Evolutionary conservation across 1,139 yeast genomes (phyloP).

Genomic region (Eremothecium cymbalariae): DNA sequence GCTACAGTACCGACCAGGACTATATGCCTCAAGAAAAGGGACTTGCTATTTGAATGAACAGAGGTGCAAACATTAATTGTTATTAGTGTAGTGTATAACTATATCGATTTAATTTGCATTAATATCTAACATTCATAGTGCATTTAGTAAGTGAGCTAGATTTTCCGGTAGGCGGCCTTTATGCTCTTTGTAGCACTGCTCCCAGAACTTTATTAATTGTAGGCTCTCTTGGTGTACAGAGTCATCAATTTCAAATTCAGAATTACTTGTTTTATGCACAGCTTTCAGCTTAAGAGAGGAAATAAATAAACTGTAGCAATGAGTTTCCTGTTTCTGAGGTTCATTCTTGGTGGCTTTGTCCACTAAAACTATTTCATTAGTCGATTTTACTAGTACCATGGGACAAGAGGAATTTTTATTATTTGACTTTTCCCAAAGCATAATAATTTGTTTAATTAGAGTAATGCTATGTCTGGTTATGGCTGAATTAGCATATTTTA

Average conservation of each 20-base stretch:
- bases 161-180: slow-evolving; percentile 6
- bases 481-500: neutral
- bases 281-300: slow-evolving; percentile 12
- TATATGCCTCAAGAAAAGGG: slow-evolving; percentile 3
- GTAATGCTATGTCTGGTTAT: neutral
- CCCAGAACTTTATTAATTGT: slow-evolving; percentile 16
- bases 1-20: slow-evolving; percentile 1
- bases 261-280: slow-evolving; percentile 6
- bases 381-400: slow-evolving; percentile 11
- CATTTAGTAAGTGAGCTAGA: slow-evolving; percentile 5
- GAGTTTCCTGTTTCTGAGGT: slow-evolving; percentile 9
- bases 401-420: slow-evolving; percentile 11
- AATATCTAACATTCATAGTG: slow-evolving; percentile 1
- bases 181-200: slow-evolving; percentile 14
- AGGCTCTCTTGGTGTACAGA: neutral
- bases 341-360: slow-evolving; percentile 13
- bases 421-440: slow-evolving; percentile 10
- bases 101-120: too few species aligned
- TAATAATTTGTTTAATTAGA: slow-evolving; percentile 7
- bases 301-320: slow-evolving; percentile 8
- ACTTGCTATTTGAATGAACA: slow-evolving; percentile 2
- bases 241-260: neutral
- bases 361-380: slow-evolving; percentile 13
- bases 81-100: slow-evolving; percentile 4
- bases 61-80: neutral